A percentile compares a stretch with the other conserved stretches of the same genome.
phyloP scores from a whole-genome alignment of 768 basidiomycete species.

The Gyrodon lividus region DNA sequence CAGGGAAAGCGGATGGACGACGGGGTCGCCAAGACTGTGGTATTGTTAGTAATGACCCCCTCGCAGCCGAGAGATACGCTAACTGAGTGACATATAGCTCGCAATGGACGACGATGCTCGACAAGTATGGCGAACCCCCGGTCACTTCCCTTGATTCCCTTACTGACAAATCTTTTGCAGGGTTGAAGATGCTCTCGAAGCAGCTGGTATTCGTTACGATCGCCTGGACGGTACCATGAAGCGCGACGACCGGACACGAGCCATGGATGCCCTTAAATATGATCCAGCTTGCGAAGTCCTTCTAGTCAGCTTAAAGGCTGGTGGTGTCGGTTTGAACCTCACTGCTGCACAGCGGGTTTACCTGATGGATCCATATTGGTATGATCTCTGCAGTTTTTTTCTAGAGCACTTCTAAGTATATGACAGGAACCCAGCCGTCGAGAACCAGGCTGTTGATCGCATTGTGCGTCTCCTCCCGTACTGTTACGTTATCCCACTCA shows the following conservation, averaged over 20 bases:
- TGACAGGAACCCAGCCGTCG: constrained; percentile 90
- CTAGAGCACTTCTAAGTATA: background rate
- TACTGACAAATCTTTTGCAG: constrained; percentile 36
- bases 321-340: constrained; percentile 94
- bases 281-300: constrained; percentile 92
- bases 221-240: constrained; percentile 98
- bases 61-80: constrained; percentile 11
- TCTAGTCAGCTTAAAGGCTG: constrained; percentile 93
- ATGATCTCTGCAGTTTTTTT: constrained; percentile 11
- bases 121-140: constrained; percentile 53
- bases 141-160: background rate
- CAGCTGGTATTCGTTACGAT: constrained; percentile 81
- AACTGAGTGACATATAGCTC: constrained; percentile 50
- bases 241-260: constrained; percentile 85
- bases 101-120: constrained; percentile 93
- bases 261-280: constrained; percentile 89
- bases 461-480: constrained; percentile 58
- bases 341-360: constrained; percentile 94
- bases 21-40: constrained; percentile 82
- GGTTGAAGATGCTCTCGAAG: constrained; percentile 86
- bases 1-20: constrained; percentile 71
- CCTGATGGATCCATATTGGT: constrained; percentile 98
- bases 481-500: background rate
- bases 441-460: constrained; percentile 97
- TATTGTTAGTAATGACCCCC: constrained; percentile 68